Percentiles rank a stretch among this genome's conserved stretches.
Conservation (phyloP, 371 early-diverging fungal species). For the Mucor irregularis region DNA sequence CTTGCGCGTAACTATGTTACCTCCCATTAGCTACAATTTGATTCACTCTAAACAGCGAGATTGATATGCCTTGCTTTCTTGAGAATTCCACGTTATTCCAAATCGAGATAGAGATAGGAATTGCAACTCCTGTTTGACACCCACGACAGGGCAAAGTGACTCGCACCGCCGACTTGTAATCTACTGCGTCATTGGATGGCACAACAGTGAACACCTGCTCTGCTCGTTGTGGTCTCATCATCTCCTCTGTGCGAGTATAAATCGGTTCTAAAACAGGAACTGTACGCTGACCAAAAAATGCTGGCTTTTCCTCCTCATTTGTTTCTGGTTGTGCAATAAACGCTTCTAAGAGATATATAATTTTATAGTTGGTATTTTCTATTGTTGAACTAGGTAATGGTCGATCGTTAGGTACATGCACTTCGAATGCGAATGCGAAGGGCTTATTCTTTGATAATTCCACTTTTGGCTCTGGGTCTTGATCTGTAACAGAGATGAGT, state of each 20-base stretch:
- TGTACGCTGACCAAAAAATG: constrained; percentile 8
- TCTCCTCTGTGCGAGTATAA: constrained; percentile 9
- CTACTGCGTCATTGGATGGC: background rate
- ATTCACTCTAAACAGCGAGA: constrained; percentile 15
- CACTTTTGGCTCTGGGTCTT: constrained; percentile 6
- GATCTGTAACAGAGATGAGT: background rate
- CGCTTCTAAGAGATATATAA: constrained; percentile 24
- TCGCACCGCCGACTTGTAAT: constrained; percentile 11
- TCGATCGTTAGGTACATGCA: constrained; percentile 18
- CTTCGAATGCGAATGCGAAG: constrained; percentile 14
- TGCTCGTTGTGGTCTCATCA: constrained; percentile 12
- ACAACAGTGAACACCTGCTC: constrained; percentile 18
- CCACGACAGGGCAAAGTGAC: constrained; percentile 25
- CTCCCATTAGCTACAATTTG: constrained; percentile 16
- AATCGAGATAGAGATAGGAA: constrained; percentile 21
- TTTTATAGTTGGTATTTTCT: constrained; percentile 3
- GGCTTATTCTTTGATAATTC: constrained; percentile 23
- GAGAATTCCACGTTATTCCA: constrained; percentile 19
- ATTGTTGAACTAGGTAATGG: constrained; percentile 22
- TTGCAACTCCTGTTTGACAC: constrained; percentile 14
- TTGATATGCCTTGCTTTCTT: constrained; percentile 21
- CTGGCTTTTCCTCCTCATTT: constrained; percentile 7
- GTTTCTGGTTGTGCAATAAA: too few relatives aligned
- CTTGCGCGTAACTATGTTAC: too few relatives aligned
- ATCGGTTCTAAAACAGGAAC: constrained; percentile 22